Conservation (phyloP, 2,329 filamentous ascomycete genomes). For the Ascocoryne sarcoides region DNA sequence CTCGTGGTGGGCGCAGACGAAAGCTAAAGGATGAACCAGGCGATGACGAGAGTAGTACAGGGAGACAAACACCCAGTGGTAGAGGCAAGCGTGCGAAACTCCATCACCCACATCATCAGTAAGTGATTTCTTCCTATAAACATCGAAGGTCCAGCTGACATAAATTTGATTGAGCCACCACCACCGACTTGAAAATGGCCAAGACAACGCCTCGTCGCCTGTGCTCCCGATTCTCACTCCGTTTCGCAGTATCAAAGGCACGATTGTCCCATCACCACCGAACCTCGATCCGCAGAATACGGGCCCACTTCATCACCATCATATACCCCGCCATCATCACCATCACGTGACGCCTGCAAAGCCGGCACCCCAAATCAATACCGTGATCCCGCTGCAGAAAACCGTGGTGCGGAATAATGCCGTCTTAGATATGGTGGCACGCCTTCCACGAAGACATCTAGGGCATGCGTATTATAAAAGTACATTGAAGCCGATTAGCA, state of each 20-base stretch:
- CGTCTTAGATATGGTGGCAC: constrained; percentile 62
- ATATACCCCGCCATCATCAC: constrained; percentile 32
- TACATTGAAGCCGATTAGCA: constrained; percentile 44
- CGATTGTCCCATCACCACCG: constrained; percentile 37
- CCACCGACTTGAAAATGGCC: constrained; percentile 44
- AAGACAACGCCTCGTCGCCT: constrained; percentile 39
- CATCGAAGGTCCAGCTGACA: constrained; percentile 12
- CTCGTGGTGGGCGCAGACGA: constrained; percentile 47
- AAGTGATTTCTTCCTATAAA: constrained; percentile 40
- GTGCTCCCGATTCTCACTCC: constrained; percentile 34
- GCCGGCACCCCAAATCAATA: constrained; percentile 25
- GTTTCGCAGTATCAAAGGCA: constrained; percentile 43
- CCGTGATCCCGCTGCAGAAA: constrained; percentile 50
- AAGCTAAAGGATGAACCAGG: constrained; percentile 60
- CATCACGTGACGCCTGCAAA: constrained; percentile 29
- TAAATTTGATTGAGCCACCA: constrained; percentile 38
- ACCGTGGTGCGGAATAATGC: constrained; percentile 59
- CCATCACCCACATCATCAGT: constrained; percentile 35
- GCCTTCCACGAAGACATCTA: constrained; percentile 68
- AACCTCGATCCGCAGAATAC: constrained; percentile 6
- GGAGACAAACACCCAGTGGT: constrained; percentile 49
- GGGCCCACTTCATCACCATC: constrained; percentile 24
- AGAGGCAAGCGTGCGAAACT: constrained; percentile 61
- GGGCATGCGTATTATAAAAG: constrained; percentile 78
- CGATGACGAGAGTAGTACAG: constrained; percentile 60